Base-by-base conservation (phyloP, 2,329 filamentous ascomycete species). In the Lasiodiplodia sp. region DNA sequence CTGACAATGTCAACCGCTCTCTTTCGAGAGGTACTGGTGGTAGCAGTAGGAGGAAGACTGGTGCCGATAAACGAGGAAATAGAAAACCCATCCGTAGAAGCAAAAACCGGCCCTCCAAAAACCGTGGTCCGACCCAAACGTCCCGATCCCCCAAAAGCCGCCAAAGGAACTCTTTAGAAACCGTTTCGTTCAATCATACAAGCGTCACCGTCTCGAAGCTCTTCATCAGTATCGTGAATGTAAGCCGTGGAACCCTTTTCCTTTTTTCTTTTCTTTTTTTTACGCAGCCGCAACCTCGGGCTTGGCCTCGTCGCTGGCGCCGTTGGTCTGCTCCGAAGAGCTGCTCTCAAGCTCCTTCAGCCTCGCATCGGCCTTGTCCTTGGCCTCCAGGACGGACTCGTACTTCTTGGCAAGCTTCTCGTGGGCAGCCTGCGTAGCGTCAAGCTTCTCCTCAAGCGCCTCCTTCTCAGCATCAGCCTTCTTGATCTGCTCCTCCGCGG, bases 381-480 rank as follows among this genome's bases (percentile, higher is more conserved):
- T 72, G 21, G 71, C 69, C 69, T 73, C 72, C 58, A 69, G 23
- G 1, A 73, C 73, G 11, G 71, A 67, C 7, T 72, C 71, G 44
- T 75, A 70, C 21, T 74, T 72, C 38, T 71, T 70, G 37, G 70
- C 69, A 71, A 74, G 72, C 64, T 71, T 69, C 40, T 72, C 74
- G 58, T 77, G 71, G 34, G 73, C 72, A 60, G 74, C 71, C 71
- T 57, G 58, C 49, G 58, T 52, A 6, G 38, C 60, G 18, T 64
- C 67, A 21, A 68, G 18, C 51, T 52, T 64, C 38, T 65, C 58
- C 67, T 68, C 67, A 18, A 68, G 58, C 14, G 71, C 69, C 69
- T 73, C 71, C 69, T 69, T 47, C 7, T 73, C 72, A 7, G 72
- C 68, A 4, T 72, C 70, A 25, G 73, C 70, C n/a, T 73, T 72